Evolutionary conservation across 1,284 basidiomycete genomes (phyloP).

Genomic region (Cutaneotrichosporon cavernicola): DNA sequence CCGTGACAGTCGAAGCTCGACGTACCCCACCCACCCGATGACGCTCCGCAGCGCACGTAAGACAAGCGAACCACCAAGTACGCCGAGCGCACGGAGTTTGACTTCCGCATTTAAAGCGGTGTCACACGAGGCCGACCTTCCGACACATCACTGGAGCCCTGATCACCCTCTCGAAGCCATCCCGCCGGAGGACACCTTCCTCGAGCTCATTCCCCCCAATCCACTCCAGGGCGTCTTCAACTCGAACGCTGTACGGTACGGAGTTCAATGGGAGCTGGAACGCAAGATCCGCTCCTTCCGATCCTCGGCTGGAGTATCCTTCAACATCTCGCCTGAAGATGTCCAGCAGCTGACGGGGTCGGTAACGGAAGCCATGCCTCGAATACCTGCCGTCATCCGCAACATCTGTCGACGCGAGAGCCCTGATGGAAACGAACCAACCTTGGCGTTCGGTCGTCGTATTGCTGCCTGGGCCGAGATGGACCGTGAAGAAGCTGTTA

Average conservation of each 20-base stretch:
- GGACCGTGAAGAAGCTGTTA: slow-evolving; percentile 34
- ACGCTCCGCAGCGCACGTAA: not conserved
- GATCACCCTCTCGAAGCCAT: slow-evolving; percentile 4
- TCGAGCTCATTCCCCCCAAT: slow-evolving; percentile 26
- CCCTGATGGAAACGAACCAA: not conserved
- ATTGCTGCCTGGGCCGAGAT: slow-evolving; percentile 23
- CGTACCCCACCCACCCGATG: slow-evolving; percentile 4
- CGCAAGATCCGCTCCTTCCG: slow-evolving; percentile 17
- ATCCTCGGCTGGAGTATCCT: slow-evolving; percentile 4
- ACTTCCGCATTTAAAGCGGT: not conserved
- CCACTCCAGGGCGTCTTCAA: slow-evolving; percentile 27
- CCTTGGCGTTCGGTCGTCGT: not conserved
- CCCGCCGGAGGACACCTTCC: not conserved
- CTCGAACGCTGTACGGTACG: slow-evolving; percentile 25
- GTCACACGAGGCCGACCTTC: not conserved
- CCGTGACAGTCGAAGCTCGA: not conserved
- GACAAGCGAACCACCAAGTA: not conserved
- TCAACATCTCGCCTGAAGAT: slow-evolving; percentile 26
- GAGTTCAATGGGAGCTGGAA: slow-evolving; percentile 41
- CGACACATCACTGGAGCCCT: not conserved
- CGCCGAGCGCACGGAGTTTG: not conserved
- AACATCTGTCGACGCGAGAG: not conserved
- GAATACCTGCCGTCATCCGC: slow-evolving; percentile 1
- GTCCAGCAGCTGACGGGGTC: slow-evolving; percentile 24
- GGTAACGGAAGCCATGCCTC: slow-evolving; percentile 17